Evolutionary conservation across 768 basidiomycete species (phyloP).

Genomic region (Brasilioporus rufonigricans): DNA sequence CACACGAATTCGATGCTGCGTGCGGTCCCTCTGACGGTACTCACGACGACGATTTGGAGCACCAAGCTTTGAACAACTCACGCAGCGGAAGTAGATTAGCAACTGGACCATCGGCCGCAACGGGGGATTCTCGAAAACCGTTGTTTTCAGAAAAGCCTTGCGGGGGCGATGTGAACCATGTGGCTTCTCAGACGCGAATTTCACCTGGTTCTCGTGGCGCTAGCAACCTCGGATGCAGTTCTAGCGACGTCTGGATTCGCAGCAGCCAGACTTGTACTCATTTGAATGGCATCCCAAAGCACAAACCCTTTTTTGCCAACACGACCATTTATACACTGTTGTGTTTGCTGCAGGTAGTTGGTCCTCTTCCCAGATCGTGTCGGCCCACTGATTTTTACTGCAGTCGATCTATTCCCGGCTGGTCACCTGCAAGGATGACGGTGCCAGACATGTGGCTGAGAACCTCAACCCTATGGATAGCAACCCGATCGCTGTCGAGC

Average conservation of each 20-base stretch:
- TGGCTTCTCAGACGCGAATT: slow-evolving; percentile 28
- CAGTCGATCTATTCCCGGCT: slow-evolving; percentile 90
- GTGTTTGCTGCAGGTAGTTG: slow-evolving; percentile 76
- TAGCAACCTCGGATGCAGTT: slow-evolving; percentile 1
- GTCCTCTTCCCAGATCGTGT: slow-evolving; percentile 1
- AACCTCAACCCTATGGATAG: slow-evolving; percentile 64
- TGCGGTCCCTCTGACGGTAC: slow-evolving; percentile 55
- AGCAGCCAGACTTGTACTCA: slow-evolving; percentile 30
- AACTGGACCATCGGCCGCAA: slow-evolving; percentile 48
- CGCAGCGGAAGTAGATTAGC: slow-evolving; percentile 43
- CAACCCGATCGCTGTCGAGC: slow-evolving; percentile 78
- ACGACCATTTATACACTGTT: slow-evolving; percentile 90
- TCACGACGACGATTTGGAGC: slow-evolving; percentile 36
- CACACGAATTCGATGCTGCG: slow-evolving; percentile 63
- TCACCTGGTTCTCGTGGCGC: slow-evolving; percentile 6
- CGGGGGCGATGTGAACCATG: slow-evolving; percentile 29
- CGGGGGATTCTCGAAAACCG: slow-evolving; percentile 75
- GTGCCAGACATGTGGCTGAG: slow-evolving; percentile 64
- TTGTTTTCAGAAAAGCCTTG: slow-evolving; percentile 65
- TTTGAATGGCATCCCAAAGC: slow-evolving; percentile 33
- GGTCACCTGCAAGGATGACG: slow-evolving; percentile 79
- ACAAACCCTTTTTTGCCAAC: slow-evolving; percentile 81
- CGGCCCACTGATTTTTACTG: slow-evolving; percentile 5
- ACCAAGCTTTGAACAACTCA: slow-evolving; percentile 20
- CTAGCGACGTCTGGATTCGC: slow-evolving; percentile 60